Evolutionary conservation across 768 basidiomycete species (phyloP), one percentile per base, ranked within the genome.

Genomic region (Collybiopsis luxurians): DNA sequence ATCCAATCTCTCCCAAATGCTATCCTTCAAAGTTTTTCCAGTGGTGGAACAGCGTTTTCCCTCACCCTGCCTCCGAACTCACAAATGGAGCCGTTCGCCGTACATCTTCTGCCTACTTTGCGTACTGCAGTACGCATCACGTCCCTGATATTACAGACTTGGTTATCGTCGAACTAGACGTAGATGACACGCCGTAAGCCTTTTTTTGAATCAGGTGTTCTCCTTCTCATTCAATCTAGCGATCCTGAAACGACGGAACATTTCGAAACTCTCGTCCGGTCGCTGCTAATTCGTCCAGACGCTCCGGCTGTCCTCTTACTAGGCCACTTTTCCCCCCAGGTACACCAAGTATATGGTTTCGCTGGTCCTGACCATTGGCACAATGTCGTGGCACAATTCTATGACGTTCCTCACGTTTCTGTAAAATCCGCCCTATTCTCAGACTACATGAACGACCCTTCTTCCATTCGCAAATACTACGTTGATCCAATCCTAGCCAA

Each of bases 21-120:
- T 99, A 98, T 71, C 96, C 97, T 1, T 86, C 90, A n/a, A 84
- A 85, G 53, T 92, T 98, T 75, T 98, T 98, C 77, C 78, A 87
- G 50, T 99, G 97, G 96, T 97, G 96, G 92, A 93, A 95, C 73
- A 81, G 79, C 53, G 84, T 98, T n/a, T 99, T 99, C 74, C 97
- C 96, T 0, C 93, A 99, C 70, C 96, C 96, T 0, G 95, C 95
- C 1, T 94, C 95, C 11, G 95, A 98, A 69, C 82, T 99, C 63
- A 99, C 96, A 26, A 99, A 99, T 70, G 96, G 96, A 34, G 96
- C 96, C 3, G 90, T 95, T 82, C 82, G 93, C 15, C 86, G 87
- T 49, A 95, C 95, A 21, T 89, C 90, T 71, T 94, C 95, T 1
- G 89, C 86, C 11, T 99, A 99, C 74, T 99, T 95, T 76, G 90